Evolutionary conservation across 164 flowering plant genomes (phyloP).

Genomic region (Berberis thunbergii): DNA sequence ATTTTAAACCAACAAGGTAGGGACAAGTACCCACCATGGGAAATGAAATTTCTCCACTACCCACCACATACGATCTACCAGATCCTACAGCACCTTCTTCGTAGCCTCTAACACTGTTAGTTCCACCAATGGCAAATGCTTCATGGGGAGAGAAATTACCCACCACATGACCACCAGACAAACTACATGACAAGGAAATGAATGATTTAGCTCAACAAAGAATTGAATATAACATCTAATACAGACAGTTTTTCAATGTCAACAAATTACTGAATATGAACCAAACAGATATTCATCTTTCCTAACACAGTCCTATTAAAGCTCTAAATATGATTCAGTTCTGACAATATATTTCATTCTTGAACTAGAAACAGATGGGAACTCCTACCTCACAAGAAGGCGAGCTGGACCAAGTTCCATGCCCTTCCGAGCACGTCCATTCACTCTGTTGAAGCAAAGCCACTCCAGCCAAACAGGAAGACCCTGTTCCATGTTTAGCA

Average conservation of each 20-base stretch:
- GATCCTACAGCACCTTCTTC: constrained; percentile 99
- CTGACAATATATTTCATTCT: too few relatives aligned
- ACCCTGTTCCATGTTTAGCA: constrained; percentile 99
- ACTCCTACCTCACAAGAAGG: constrained; percentile 52
- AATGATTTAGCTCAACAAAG: constrained; percentile 7
- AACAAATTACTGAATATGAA: too few relatives aligned
- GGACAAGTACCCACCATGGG: constrained; percentile 55
- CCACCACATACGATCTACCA: constrained; percentile 88
- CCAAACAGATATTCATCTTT: too few relatives aligned
- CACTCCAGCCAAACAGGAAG: constrained; percentile 91
- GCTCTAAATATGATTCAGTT: too few relatives aligned
- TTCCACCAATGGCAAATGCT: constrained; percentile 98
- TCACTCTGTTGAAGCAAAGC: constrained; percentile 79
- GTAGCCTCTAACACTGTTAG: constrained; percentile 97
- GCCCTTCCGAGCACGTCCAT: constrained; percentile 78
- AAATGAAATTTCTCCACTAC: constrained; percentile 85
- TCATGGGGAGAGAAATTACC: constrained; percentile 97
- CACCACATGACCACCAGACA: constrained; percentile 90
- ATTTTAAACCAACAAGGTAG: background rate
- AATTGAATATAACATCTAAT: background rate
- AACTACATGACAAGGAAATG: constrained; percentile 30
- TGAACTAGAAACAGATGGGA: background rate
- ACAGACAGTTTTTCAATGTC: too few relatives aligned
- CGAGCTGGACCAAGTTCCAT: constrained; percentile 64
- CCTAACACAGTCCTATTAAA: too few relatives aligned